phyloP scores from a whole-genome alignment of 805 yeast species.

The Debaryomyces castellii region DNA sequence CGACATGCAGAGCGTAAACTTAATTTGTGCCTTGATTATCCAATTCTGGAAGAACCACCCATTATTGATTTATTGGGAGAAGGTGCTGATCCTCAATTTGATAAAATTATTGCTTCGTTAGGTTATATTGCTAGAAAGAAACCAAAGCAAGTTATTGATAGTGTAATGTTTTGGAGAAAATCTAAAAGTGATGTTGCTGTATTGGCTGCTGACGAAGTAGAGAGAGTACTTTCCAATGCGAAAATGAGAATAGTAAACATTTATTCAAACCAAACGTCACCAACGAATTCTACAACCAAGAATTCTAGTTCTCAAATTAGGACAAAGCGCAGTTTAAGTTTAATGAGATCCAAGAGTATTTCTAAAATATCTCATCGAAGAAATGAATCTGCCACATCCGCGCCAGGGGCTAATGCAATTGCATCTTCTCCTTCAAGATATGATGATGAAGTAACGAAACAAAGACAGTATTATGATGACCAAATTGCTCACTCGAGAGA shows the following conservation, averaged over 20 bases:
- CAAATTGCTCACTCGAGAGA: conserved; percentile 48
- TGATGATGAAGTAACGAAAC: conserved; percentile 16
- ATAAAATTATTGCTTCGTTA: conserved; percentile 77
- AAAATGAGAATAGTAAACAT: conserved; percentile 24
- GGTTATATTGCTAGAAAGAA: conserved; percentile 88
- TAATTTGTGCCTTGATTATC: conserved; percentile 63
- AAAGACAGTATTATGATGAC: conserved; percentile 30
- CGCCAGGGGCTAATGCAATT: conserved; percentile 10
- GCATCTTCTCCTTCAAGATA: conserved; percentile 10
- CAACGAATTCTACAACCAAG: conserved; percentile 10
- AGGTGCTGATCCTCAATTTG: conserved; percentile 85
- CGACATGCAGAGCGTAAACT: conserved; percentile 89
- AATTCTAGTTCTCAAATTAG: conserved; percentile 10
- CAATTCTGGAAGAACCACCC: conserved; percentile 73
- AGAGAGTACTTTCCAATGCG: conserved; percentile 30
- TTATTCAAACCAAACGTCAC: not conserved
- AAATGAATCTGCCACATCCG: conserved; percentile 49
- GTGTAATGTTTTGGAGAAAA: conserved; percentile 98
- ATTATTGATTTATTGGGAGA: conserved; percentile 75
- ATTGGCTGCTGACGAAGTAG: conserved; percentile 43
- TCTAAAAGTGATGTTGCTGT: conserved; percentile 83
- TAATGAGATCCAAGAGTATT: conserved; percentile 40
- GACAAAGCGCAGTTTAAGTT: conserved; percentile 40
- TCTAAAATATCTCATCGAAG: conserved; percentile 45
- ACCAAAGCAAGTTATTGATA: conserved; percentile 95